Percentiles rank a stretch among this genome's conserved stretches.
Conservation (phyloP, 2,329 filamentous ascomycete genomes). For the Phialocephala sp. region DNA sequence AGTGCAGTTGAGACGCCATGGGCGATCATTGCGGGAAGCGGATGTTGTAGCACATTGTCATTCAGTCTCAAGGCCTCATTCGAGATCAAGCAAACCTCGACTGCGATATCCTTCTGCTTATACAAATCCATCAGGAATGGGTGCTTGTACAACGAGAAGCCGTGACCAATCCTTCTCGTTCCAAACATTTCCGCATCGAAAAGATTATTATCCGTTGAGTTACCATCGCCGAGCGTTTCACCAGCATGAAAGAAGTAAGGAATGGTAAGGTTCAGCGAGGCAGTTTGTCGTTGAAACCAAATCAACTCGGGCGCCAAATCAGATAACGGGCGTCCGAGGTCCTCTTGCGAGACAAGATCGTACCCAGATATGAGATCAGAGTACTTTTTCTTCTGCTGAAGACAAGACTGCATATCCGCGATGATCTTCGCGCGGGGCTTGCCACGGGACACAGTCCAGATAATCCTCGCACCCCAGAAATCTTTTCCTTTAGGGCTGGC, state of each 20-base stretch:
- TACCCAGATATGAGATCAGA: constrained; percentile 3
- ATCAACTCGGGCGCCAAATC: constrained; percentile 10
- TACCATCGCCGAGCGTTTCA: constrained; percentile 11
- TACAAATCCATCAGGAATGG: constrained; percentile 7
- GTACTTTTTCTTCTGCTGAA: background rate
- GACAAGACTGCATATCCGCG: constrained; percentile 6
- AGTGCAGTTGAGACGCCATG: constrained; percentile 7
- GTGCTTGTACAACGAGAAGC: constrained; percentile 12
- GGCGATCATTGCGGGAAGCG: constrained; percentile 8
- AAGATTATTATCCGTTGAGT: constrained; percentile 12
- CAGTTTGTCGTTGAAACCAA: constrained; percentile 13
- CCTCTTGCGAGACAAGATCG: constrained; percentile 17
- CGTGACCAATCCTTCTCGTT: constrained; percentile 7
- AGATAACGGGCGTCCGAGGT: constrained; percentile 7
- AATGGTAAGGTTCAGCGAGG: background rate
- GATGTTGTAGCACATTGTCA: constrained; percentile 9
- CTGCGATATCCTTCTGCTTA: constrained; percentile 8
- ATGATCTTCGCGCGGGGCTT: background rate
- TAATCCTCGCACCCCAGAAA: constrained; percentile 14
- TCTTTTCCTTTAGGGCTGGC: background rate
- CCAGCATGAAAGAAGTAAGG: constrained; percentile 13
- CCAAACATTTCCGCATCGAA: constrained; percentile 14
- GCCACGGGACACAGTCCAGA: constrained; percentile 13
- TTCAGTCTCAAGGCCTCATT: constrained; percentile 14
- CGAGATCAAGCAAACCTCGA: constrained; percentile 5